Percentiles rank a stretch among this genome's conserved stretches.
Conservation (phyloP, 305 asterid species). For the Solanum hybrid region DNA sequence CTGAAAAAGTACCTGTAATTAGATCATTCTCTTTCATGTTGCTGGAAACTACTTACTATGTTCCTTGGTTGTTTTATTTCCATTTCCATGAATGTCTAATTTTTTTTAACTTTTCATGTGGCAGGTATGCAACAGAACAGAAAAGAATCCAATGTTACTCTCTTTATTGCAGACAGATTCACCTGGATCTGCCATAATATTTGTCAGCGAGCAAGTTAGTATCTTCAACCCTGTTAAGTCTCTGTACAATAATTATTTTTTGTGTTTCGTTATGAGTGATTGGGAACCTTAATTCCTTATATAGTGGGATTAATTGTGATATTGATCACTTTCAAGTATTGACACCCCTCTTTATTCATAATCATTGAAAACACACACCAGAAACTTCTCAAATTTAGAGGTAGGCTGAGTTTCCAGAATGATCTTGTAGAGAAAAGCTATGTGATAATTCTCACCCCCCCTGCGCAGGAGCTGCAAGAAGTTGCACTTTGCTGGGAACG, state of each 20-base stretch:
- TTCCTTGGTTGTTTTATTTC: not conserved
- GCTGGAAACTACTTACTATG: not conserved
- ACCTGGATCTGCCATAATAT: slow-evolving; percentile 80
- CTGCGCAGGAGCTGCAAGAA: not conserved
- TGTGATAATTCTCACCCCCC: not conserved
- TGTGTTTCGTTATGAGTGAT: not conserved
- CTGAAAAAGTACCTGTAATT: not conserved
- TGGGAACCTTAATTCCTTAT: not conserved
- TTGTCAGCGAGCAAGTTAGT: slow-evolving; percentile 83
- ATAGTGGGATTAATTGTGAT: not conserved
- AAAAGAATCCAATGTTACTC: slow-evolving; percentile 49
- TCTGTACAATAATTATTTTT: not conserved
- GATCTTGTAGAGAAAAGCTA: not conserved
- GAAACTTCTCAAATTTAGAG: not conserved
- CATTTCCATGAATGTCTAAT: not conserved
- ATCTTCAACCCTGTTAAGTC: slow-evolving; percentile 7
- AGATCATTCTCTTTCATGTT: not conserved
- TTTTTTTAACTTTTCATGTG: not conserved
- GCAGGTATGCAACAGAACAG: slow-evolving; percentile 59
- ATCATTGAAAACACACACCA: not conserved
- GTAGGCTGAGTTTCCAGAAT: not conserved
- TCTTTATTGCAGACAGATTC: slow-evolving; percentile 53
- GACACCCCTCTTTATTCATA: not conserved
- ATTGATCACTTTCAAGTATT: slow-evolving; percentile 1
- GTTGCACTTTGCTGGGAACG: not conserved